Percentiles rank a stretch among this genome's conserved stretches.
Conservation (phyloP, 768 basidiomycete species). For the Mrakia gelida region DNA sequence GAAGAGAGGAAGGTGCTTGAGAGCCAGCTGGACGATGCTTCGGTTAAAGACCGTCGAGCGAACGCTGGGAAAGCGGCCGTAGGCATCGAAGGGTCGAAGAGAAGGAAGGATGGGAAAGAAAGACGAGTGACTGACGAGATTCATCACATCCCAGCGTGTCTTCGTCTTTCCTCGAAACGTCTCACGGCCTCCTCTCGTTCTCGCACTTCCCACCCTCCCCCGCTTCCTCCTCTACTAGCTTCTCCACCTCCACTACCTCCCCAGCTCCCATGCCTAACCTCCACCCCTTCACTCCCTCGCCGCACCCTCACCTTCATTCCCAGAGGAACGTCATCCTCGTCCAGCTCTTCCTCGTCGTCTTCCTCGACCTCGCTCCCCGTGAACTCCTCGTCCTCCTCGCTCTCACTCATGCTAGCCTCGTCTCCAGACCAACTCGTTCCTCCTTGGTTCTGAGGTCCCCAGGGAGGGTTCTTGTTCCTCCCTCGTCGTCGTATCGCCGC, state of each 20-base stretch:
- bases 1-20: no score
- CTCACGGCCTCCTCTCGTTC: not conserved
- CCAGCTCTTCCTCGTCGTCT: not conserved
- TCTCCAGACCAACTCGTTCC: slow-evolving; percentile 13
- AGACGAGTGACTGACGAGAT: not conserved
- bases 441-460: not conserved
- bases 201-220: not conserved
- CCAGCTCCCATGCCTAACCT: slow-evolving; percentile 11
- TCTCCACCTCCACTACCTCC: not conserved
- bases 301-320: not conserved
- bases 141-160: not conserved
- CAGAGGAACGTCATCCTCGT: slow-evolving; percentile 14
- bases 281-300: slow-evolving; percentile 16
- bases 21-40: no score
- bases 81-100: no score
- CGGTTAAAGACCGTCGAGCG: no score
- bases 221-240: not conserved
- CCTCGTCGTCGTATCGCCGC: not conserved
- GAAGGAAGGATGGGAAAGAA: no score
- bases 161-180: not conserved
- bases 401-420: not conserved
- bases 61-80: no score
- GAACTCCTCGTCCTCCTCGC: not conserved
- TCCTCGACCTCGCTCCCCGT: not conserved
- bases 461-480: not conserved